Evolutionary conservation across 2,329 filamentous ascomycete species (phyloP).

Genomic region (Botrytis squamosa): DNA sequence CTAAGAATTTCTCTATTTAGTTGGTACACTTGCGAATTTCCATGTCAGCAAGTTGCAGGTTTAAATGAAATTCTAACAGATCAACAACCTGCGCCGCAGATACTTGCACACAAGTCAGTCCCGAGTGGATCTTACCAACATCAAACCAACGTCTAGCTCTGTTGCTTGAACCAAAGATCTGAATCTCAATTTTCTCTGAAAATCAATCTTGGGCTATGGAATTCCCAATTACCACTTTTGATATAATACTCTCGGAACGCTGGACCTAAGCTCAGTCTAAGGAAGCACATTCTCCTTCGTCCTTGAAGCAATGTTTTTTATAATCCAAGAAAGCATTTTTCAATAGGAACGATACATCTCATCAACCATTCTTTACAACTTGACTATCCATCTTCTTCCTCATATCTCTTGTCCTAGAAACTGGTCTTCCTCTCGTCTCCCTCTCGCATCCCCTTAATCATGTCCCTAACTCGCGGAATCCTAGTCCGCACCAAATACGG

Average conservation of each 20-base stretch:
- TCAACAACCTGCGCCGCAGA: background rate
- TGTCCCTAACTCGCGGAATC: background rate
- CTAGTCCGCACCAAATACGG: conserved; percentile 44
- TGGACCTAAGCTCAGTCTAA: background rate
- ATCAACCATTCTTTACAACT: background rate
- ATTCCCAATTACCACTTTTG: background rate
- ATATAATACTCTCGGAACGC: background rate
- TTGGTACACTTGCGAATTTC: background rate
- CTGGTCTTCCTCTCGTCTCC: background rate
- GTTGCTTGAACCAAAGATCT: background rate
- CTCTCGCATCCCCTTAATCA: background rate
- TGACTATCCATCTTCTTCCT: background rate
- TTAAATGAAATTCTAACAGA: background rate
- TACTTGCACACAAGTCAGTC: background rate
- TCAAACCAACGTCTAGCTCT: background rate
- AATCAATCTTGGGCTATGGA: background rate
- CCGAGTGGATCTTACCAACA: background rate
- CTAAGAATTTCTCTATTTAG: accelerated
- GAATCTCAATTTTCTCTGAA: too few species aligned
- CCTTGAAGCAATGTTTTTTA: accelerated
- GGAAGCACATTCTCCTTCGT: background rate
- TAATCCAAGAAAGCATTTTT: background rate
- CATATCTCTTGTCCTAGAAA: background rate
- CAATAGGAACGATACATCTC: background rate
- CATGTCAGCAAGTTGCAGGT: background rate